Conservation (phyloP, 306 rosid species). For the Dryas alaskensis region DNA sequence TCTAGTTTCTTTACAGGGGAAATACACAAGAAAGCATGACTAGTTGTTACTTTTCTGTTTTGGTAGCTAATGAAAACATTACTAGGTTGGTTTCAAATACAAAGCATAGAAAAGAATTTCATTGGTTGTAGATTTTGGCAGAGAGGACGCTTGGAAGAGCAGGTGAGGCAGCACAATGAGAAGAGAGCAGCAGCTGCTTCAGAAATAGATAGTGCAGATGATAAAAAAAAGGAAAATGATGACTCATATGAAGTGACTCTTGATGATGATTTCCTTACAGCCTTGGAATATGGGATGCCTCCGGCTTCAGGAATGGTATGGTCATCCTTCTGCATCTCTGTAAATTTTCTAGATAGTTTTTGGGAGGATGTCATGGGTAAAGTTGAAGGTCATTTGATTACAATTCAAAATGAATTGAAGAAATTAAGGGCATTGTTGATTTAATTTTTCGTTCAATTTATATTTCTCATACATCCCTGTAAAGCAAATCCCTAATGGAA, state of each 20-base stretch:
- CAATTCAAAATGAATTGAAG: too few species aligned
- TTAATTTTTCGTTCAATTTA: background rate
- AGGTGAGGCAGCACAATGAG: slow-evolving; percentile 78
- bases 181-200: slow-evolving; percentile 54
- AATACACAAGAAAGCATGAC: background rate
- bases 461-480: background rate
- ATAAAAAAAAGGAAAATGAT: slow-evolving; percentile 46
- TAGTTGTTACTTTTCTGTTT: background rate
- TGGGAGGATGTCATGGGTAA: too few species aligned
- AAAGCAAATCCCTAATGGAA: slow-evolving; percentile 20
- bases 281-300: slow-evolving; percentile 99
- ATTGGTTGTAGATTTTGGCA: slow-evolving; percentile 37
- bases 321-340: slow-evolving; percentile 20
- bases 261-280: slow-evolving; percentile 90
- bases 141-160: slow-evolving; percentile 89
- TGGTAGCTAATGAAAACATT: background rate
- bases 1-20: background rate
- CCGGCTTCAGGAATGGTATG: slow-evolving; percentile 98
- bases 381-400: too few species aligned
- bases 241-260: slow-evolving; percentile 76
- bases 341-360: background rate
- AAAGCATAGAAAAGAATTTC: slow-evolving; percentile 4
- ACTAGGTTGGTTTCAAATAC: background rate
- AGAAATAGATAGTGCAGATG: slow-evolving; percentile 26
- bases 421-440: background rate